These are phyloP conservation scores for Podospora conica DNA, from an alignment of 495 filamentous ascomycete genomes.

Conservation along the genomic window DNA sequence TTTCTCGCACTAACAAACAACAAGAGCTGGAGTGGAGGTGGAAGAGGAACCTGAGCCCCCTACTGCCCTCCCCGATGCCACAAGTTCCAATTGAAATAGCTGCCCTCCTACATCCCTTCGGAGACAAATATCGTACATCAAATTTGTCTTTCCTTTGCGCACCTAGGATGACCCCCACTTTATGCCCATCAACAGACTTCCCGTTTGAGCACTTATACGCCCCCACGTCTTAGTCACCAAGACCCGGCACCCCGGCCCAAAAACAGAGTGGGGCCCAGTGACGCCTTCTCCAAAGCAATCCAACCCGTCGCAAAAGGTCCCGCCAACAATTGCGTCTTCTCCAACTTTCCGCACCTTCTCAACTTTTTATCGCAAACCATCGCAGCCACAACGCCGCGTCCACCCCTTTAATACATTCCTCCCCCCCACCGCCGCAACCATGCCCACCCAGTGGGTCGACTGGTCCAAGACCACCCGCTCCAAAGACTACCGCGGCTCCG, in stretches of 20 bases:
- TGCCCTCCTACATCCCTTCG: too few relatives aligned
- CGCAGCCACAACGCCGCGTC: not conserved
- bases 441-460: constrained; percentile 38
- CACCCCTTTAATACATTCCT: too few relatives aligned
- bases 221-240: not conserved
- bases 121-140: too few relatives aligned
- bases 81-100: too few relatives aligned
- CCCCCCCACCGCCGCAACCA: constrained; percentile 9
- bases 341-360: not conserved
- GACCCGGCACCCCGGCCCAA: not conserved
- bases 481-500: constrained; percentile 43
- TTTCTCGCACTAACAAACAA: too few relatives aligned
- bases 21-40: too few relatives aligned
- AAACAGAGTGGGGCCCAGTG: not conserved
- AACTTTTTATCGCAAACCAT: not conserved
- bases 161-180: too few relatives aligned
- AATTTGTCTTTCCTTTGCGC: too few relatives aligned
- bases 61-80: too few relatives aligned
- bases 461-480: constrained; percentile 45
- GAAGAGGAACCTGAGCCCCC: too few relatives aligned
- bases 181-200: not conserved
- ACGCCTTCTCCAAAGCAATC: not conserved
- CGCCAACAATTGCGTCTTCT: not conserved
- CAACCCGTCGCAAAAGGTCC: not conserved
- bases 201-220: not conserved